Base-by-base conservation (phyloP, 441 rosid species). In the Erodium texanum region DNA sequence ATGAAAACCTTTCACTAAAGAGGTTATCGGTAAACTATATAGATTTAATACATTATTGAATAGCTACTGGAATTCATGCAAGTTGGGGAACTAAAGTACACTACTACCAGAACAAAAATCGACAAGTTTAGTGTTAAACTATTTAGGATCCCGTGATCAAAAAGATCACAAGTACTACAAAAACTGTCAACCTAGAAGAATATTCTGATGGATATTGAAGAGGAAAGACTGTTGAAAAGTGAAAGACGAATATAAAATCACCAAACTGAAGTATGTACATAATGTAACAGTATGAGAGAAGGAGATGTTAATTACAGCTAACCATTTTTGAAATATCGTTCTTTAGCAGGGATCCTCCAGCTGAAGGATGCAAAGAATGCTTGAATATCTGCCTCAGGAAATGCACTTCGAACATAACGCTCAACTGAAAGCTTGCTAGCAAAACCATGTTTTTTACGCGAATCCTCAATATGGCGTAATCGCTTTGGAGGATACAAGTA, bases 321-420 rank as follows among this genome's bases (percentile, higher is more conserved):
- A 79, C 82, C 80, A 75, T 38, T 78, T 69, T 58, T 66, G 29
- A 77, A 65, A 15, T 59, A 23, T 23, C 52, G 66, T 63, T 73
- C 73, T 41, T 77, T 68, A 48, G 76, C 38, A 67, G 86, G 98
- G 58, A 93, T 75, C 69, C 29, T 80, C 98, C 97, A 92, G 76
- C 75, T 82, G 79, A 88, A 92, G 19, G 92, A 92, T 71, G 86
- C 84, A 64, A 93, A 88, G 78, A 93, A 93, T 36, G 82, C 82
- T 54, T 63, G 43, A 59, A 88, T 66, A 58, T 93, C 88, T n/a
- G 82, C 87, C 34, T 48, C 54, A 52, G 96, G 98, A 75, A 85
- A 84, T 14, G 11, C 61, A 1, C 45, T 0, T 66, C 48, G 75
- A 18, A 93, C 58, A 74, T 76, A 93, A 23, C 81, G 71, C 72